Evolutionary conservation across 768 basidiomycete genomes (phyloP).

Genomic region (Pleurotus citrinopileatus): DNA sequence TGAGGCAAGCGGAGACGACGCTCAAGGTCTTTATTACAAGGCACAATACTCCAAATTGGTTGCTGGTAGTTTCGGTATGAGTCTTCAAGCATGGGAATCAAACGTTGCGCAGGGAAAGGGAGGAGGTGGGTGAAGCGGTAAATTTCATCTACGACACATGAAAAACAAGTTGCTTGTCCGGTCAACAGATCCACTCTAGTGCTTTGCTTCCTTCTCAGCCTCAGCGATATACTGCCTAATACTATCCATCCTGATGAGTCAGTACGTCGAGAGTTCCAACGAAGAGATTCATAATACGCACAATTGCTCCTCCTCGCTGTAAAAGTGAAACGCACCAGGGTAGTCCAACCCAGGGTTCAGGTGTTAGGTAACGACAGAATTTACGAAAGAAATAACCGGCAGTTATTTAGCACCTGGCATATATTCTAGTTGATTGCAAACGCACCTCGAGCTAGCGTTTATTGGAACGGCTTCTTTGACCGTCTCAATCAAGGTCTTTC

Average conservation of each 20-base stretch:
- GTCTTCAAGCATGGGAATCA: no score
- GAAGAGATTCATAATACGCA: slow-evolving; percentile 35
- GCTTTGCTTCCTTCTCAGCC: slow-evolving; percentile 69
- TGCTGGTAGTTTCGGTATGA: no score
- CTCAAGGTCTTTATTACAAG: no score
- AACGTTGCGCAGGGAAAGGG: no score
- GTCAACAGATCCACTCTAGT: slow-evolving; percentile 28
- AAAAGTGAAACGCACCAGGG: no score
- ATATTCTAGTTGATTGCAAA: slow-evolving; percentile 15
- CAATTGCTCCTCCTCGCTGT: slow-evolving; percentile 85
- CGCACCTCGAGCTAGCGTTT: slow-evolving; percentile 67
- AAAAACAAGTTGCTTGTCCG: background rate
- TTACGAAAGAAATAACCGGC: no score
- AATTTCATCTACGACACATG: slow-evolving; percentile 11
- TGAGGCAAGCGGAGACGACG: no score
- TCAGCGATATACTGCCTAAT: slow-evolving; percentile 79
- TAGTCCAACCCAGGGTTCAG: background rate
- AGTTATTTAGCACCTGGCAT: no score
- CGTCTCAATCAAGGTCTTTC: slow-evolving; percentile 45
- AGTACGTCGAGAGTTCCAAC: slow-evolving; percentile 27
- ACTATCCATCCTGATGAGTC: slow-evolving; percentile 56
- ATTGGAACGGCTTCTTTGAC: slow-evolving; percentile 65
- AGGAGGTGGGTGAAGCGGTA: background rate
- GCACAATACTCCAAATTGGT: no score
- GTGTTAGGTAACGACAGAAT: no score